Percentiles rank a stretch among this genome's conserved stretches.
Conservation (phyloP, 2,329 filamentous ascomycete genomes). For the Fusarium brachygibbosum region DNA sequence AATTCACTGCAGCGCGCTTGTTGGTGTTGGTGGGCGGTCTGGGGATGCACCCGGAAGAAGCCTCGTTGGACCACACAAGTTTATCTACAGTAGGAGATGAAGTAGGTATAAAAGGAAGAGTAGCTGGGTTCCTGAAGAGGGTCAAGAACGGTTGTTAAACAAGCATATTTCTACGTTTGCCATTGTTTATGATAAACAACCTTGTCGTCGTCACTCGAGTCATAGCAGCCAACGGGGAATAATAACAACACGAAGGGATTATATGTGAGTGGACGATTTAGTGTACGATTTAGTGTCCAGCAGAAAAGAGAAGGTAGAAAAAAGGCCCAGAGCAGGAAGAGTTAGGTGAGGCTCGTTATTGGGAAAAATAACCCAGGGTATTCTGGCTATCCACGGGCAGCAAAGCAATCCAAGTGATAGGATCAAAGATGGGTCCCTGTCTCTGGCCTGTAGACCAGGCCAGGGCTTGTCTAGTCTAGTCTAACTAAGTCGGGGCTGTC, state of each 20-base stretch:
- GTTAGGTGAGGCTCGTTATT: constrained; percentile 34
- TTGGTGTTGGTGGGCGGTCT: constrained; percentile 35
- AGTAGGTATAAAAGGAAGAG: background rate
- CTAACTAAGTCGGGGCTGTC: constrained; percentile 20
- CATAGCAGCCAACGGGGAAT: constrained; percentile 5
- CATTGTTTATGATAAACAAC: background rate
- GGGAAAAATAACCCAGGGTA: constrained; percentile 24
- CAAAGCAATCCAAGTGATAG: constrained; percentile 22
- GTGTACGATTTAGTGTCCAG: constrained; percentile 24
- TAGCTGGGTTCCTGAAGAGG: background rate
- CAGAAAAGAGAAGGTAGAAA: constrained; percentile 8
- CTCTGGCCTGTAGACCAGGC: background rate
- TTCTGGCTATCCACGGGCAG: constrained; percentile 26
- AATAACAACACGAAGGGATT: background rate
- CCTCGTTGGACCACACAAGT: background rate
- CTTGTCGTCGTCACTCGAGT: background rate
- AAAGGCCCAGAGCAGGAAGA: background rate
- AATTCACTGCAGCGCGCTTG: constrained; percentile 40
- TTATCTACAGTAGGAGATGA: constrained; percentile 3
- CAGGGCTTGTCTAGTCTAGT: constrained; percentile 28
- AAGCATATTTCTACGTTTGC: background rate
- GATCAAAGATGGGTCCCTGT: constrained; percentile 9
- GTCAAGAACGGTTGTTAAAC: background rate
- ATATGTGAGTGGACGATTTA: constrained; percentile 29
- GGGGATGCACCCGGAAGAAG: constrained; percentile 29